phyloP scores from a whole-genome alignment of 2,329 filamentous ascomycete genomes.

The Alternaria ethzedia region DNA sequence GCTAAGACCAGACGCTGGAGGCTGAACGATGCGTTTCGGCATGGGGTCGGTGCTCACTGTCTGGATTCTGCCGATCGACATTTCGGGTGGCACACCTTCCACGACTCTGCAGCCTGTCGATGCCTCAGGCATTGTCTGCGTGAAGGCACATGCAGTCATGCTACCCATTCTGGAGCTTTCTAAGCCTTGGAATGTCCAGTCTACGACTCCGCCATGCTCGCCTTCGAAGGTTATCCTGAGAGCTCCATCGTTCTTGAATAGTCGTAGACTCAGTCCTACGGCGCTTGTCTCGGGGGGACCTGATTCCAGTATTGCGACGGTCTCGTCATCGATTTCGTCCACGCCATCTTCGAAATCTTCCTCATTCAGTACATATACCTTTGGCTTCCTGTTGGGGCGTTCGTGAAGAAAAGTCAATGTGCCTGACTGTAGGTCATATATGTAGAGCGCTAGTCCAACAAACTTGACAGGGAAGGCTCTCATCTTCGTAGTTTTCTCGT shows the following conservation, averaged over 20 bases:
- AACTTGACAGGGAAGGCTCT: background rate
- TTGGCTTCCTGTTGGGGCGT: background rate
- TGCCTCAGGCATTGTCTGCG: background rate
- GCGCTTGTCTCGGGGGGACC: background rate
- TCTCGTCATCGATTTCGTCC: background rate
- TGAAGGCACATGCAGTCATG: background rate
- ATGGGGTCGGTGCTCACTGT: background rate
- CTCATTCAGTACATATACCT: background rate
- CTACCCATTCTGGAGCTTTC: rapidly evolving
- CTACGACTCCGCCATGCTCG: background rate
- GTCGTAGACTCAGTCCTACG: background rate
- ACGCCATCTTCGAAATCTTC: background rate
- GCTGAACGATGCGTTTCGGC: background rate
- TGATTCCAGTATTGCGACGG: rapidly evolving
- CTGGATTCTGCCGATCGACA: background rate
- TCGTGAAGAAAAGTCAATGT: background rate
- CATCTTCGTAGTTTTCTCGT: background rate
- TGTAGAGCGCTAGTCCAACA: background rate
- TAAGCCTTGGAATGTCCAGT: background rate
- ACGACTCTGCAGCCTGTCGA: background rate
- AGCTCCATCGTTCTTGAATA: background rate
- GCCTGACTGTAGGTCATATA: background rate
- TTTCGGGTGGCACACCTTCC: background rate
- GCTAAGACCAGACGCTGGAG: background rate
- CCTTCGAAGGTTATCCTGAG: background rate